Evolutionary conservation across 2,329 filamentous ascomycete genomes (phyloP), one percentile per base, ranked within the genome.

Genomic region (Colletotrichum falcatum): DNA sequence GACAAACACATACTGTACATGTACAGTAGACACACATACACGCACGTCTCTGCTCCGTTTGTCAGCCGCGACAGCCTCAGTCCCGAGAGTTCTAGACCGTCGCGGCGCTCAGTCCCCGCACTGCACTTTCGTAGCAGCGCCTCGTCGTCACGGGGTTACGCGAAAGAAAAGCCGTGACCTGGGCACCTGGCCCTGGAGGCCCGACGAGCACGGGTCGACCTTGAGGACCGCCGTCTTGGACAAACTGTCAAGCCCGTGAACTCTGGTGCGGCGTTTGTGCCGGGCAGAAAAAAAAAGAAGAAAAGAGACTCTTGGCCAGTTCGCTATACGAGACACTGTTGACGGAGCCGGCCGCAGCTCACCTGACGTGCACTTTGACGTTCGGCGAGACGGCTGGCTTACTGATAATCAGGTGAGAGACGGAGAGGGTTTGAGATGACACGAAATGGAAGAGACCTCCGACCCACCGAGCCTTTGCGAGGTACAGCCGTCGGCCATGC

Each of bases 131-230:
- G 42, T 56, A 63, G 63, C 56, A 70, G 63, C 56, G 63, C 67
- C 67, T 61, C 63, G 48, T 61, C 67, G 67, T 70, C 67, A 70
- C 51, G 30, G 56, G 30, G 51, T 66, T 56, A 56, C 55, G 55
- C 35, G 49, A 33, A 26, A 58, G 58, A 42, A 37, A 44, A 8
- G 28, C 28, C 23, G 46, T 28, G 46, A 23, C 14, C 23, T 39
- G 61, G 56, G 63, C 56, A 56, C 67, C 51, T 61, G 39, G 53
- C 60, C 28, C 23, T 16, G 33, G n/a, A n/a, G 35, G n/a, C 42
- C 44, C 39, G 35, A 59, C 44, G 18, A 65, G 66, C 61, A 65
- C 61, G 61, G 61, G 46, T 69, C 54, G 61, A 61, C 66, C 66
- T 61, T 66, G 55, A 44, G 56, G 16, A 14, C 46, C 48, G 20